Conservation (phyloP, 176 grass and related monocot species). For the Eragrostis nindensis region DNA sequence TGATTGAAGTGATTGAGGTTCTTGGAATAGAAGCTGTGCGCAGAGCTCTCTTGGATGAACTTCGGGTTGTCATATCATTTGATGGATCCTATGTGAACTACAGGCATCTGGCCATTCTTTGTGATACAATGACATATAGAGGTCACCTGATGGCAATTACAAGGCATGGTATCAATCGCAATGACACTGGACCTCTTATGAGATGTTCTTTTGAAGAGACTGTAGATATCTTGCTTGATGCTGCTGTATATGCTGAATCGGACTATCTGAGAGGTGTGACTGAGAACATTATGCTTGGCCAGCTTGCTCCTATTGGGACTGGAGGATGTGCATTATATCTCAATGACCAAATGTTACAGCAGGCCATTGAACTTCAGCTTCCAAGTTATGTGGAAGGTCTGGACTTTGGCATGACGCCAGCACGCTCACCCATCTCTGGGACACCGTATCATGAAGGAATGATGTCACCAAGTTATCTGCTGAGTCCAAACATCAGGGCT, state of each 20-base stretch:
- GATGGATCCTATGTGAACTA: conserved; percentile 98
- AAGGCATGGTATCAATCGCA: conserved; percentile 92
- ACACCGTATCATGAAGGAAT: conserved; percentile 95
- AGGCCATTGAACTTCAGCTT: conserved; percentile 96
- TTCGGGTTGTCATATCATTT: conserved; percentile 97
- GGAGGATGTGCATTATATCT: conserved; percentile 83
- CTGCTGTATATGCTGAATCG: conserved; percentile 89
- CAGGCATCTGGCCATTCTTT: conserved; percentile 95
- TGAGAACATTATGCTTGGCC: conserved; percentile 96
- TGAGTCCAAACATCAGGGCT: conserved; percentile 87
- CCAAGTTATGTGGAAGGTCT: conserved; percentile 84
- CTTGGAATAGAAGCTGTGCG: conserved; percentile 98
- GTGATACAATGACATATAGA: conserved; percentile 96
- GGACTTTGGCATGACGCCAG: conserved; percentile 83
- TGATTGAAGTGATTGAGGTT: conserved; percentile 97
- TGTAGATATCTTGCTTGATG: conserved; percentile 92
- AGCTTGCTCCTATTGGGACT: conserved; percentile 91
- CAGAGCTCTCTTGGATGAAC: conserved; percentile 79
- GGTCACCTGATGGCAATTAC: conserved; percentile 97
- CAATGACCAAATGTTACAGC: conserved; percentile 93
- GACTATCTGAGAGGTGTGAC: conserved; percentile 91
- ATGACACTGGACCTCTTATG: conserved; percentile 92
- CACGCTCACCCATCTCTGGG: conserved; percentile 68
- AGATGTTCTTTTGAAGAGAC: conserved; percentile 97
- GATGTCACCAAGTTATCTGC: conserved; percentile 92